Evolutionary conservation across 73 alveolate genomes (phyloP).

Genomic region (Blepharisma stoltei): DNA sequence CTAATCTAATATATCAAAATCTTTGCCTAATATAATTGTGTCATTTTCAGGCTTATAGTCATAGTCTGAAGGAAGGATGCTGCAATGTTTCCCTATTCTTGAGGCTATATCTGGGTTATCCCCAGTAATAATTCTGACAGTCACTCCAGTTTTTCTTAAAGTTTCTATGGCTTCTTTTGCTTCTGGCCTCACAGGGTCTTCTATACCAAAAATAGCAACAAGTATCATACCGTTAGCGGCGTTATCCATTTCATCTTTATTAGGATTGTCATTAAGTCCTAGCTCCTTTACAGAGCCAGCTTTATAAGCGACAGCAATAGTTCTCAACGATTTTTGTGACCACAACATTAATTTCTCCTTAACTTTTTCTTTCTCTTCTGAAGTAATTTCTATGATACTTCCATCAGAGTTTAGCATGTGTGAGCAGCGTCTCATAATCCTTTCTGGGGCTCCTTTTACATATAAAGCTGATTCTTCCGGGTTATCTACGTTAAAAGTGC

Average conservation of each 20-base stretch:
- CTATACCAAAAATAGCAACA: conserved; percentile 78
- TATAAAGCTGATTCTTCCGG: conserved; percentile 62
- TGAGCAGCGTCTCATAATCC: conserved; percentile 63
- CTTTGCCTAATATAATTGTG: conserved; percentile 82
- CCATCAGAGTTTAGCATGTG: conserved; percentile 16
- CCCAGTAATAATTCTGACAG: conserved; percentile 93
- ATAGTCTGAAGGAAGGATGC: conserved; percentile 57
- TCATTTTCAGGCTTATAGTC: conserved; percentile 42
- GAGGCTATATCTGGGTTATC: conserved; percentile 88
- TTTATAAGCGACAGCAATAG: conserved; percentile 27
- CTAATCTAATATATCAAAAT: too few relatives aligned
- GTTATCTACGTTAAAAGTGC: conserved; percentile 33
- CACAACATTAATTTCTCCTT: not conserved
- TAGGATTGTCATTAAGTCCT: not conserved
- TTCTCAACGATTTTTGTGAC: not conserved
- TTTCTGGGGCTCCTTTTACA: conserved; percentile 92
- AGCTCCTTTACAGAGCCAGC: not conserved
- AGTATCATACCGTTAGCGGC: conserved; percentile 42
- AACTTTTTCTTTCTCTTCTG: not conserved
- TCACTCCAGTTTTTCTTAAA: conserved; percentile 78
- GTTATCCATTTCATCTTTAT: not conserved
- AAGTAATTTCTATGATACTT: not conserved
- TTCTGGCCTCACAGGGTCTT: conserved; percentile 85
- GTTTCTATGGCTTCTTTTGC: conserved; percentile 75
- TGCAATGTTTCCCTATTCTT: conserved; percentile 88